phyloP scores from a whole-genome alignment of 495 filamentous ascomycete genomes.

The Penicillium parvum region DNA sequence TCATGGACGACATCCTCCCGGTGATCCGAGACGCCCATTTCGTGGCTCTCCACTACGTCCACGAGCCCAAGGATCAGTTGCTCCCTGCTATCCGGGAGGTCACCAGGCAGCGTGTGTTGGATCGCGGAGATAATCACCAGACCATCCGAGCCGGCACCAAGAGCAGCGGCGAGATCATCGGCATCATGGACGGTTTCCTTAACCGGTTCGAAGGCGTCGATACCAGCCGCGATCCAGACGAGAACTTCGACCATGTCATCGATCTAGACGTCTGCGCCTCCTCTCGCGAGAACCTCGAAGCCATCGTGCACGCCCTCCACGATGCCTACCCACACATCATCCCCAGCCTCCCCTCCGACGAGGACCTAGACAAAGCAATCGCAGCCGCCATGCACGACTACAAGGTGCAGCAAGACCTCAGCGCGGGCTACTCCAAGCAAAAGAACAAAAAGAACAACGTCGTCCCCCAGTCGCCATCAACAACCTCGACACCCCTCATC shows the following conservation, averaged over 20 bases:
- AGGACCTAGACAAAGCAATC: slow-evolving; percentile 80
- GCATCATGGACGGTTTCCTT: slow-evolving; percentile 96
- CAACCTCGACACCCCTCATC: slow-evolving; percentile 16
- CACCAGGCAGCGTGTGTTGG: slow-evolving; percentile 74
- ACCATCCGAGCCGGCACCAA: slow-evolving; percentile 81
- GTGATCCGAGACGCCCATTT: slow-evolving; percentile 59
- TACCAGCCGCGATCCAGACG: slow-evolving; percentile 59
- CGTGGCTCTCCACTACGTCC: slow-evolving; percentile 90
- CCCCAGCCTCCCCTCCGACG: slow-evolving; percentile 57
- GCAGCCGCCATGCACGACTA: slow-evolving; percentile 71
- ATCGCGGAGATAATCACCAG: slow-evolving; percentile 93
- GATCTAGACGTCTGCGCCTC: slow-evolving; percentile 71
- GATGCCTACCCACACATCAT: slow-evolving; percentile 71
- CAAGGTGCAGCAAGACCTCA: slow-evolving; percentile 68
- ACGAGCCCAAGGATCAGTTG: slow-evolving; percentile 58
- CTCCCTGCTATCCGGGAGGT: slow-evolving; percentile 61
- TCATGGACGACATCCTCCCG: slow-evolving; percentile 70
- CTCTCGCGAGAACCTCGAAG: slow-evolving; percentile 85
- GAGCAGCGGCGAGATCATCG: slow-evolving; percentile 61
- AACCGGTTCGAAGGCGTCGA: slow-evolving; percentile 76
- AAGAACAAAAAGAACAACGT: slow-evolving; percentile 41
- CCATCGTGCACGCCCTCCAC: slow-evolving; percentile 64
- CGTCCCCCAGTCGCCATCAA: slow-evolving; percentile 11
- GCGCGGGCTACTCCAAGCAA: slow-evolving; percentile 32
- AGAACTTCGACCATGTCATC: slow-evolving; percentile 75